Conservation (phyloP, 768 basidiomycete species). For the Suillus subalutaceus region DNA sequence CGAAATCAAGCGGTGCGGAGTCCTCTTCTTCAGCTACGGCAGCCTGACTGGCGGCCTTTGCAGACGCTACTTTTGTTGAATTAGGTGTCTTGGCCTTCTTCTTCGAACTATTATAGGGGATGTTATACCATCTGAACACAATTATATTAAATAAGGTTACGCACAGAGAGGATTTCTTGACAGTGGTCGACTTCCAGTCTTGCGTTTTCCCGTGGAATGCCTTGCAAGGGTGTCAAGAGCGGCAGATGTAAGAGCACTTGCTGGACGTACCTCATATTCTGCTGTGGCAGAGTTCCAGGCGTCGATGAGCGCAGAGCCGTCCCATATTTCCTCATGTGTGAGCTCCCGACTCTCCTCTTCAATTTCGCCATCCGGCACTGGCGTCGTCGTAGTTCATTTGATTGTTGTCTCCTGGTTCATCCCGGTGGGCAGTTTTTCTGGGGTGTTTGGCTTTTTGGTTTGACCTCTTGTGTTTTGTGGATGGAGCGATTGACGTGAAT, state of each 20-base stretch:
- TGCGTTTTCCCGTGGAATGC: too few species aligned
- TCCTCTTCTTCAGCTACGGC: too few species aligned
- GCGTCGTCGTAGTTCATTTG: constrained; percentile 32
- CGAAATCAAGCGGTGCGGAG: too few species aligned
- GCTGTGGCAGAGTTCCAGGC: constrained; percentile 86
- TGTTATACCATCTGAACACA: too few species aligned
- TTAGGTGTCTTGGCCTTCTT: too few species aligned
- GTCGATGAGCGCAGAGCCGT: constrained; percentile 79
- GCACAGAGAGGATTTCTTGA: too few species aligned
- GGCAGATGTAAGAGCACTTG: neutral
- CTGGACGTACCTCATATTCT: constrained; percentile 64
- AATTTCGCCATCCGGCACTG: too few species aligned
- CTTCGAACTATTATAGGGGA: too few species aligned
- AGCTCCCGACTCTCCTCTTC: constrained; percentile 66
- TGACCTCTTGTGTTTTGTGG: constrained; percentile 54
- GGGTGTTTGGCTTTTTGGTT: constrained; percentile 25
- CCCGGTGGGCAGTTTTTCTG: constrained; percentile 44
- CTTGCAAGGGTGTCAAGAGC: constrained; percentile 11
- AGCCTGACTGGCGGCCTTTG: too few species aligned
- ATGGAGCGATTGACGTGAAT: constrained; percentile 31
- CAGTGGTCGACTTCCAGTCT: too few species aligned
- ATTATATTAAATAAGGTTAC: too few species aligned
- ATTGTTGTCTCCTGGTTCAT: constrained; percentile 40
- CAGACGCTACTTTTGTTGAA: too few species aligned
- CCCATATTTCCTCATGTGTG: constrained; percentile 80